Base-by-base conservation (phyloP, 2,329 filamentous ascomycete species). In the Ascochyta clinopodiicola region DNA sequence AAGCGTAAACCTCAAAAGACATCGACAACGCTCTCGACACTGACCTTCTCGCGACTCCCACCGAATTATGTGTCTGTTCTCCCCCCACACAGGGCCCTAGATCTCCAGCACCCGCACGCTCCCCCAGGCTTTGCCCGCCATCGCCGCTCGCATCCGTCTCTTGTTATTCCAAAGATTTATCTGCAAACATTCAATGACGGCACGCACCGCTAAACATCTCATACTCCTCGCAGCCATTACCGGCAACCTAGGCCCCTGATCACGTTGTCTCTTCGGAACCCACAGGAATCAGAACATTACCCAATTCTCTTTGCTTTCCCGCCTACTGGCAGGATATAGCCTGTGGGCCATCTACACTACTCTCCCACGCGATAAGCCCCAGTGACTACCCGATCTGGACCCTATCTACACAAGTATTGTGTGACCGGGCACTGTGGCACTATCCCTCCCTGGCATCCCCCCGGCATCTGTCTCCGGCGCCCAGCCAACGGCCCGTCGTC, bases 141-240 rank as follows among this genome's bases (percentile, higher is more conserved):
- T 56, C 42, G 46, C 52, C 46, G 46, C 52, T 51, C 46, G 52
- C 51, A 46, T 56, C 46, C 52, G 52, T 25, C 25, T 46, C 2
- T 17, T 17, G 4, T 13, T 31, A 32, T 29, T 32, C 36, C 29
- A 25, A 32, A 44, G 32, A 22, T 36, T 37, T 17, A 31, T 44
- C 36, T 53, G 60, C 61, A 60, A 61, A 62, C 66, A 60, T 70
- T 75, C 74, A 77, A 77, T 77, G 75, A 77, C 75, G 64, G 71
- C 73, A 66, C 72, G 72, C 66, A 75, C 68, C 67, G 75, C 75
- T 63, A 67, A 73, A 67, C 73, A 77, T 62, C 74, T 77, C 66
- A 74, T 78, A 43, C 75, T 77, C 61, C 74, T 77, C 66, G 64
- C 72, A 58, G 72, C 73, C 67, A 68, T 74, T 52, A 70, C 71